Evolutionary conservation across 129 eudicot genomes (phyloP).

Genomic region (Ambrosia artemisiifolia): DNA sequence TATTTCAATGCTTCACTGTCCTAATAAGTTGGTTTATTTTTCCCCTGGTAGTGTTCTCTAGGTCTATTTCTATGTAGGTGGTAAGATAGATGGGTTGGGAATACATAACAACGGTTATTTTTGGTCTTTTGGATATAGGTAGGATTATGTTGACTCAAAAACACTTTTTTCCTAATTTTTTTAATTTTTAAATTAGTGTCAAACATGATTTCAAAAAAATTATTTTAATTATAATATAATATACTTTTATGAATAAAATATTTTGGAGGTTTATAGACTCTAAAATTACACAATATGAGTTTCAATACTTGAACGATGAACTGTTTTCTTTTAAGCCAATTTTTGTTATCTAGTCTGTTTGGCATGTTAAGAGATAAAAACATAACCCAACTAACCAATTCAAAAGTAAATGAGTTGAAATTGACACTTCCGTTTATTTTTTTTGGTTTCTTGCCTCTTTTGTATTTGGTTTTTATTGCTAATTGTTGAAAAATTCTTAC

Average conservation of each 20-base stretch:
- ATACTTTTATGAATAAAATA: neutral
- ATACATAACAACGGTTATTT: neutral
- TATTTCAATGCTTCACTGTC: neutral
- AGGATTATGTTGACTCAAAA: neutral
- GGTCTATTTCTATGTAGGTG: neutral
- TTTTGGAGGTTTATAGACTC: neutral
- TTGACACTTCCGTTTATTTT: neutral
- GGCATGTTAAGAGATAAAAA: neutral
- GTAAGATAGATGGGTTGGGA: neutral
- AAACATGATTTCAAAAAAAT: neutral
- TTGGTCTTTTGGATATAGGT: neutral
- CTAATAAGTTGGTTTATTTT: neutral
- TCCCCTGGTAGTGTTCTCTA: neutral
- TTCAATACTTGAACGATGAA: neutral
- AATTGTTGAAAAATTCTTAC: slow-evolving; percentile 7
- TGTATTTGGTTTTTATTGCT: neutral
- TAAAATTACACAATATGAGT: neutral
- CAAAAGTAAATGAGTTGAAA: neutral
- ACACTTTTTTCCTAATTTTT: neutral
- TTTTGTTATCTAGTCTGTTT: neutral
- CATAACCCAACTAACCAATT: neutral
- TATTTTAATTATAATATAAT: neutral
- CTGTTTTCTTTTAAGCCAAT: neutral
- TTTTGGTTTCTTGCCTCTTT: neutral
- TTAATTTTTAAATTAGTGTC: neutral